These are phyloP conservation scores for Golubevia sp. DNA, from an alignment of 1,284 basidiomycete species.

Conservation along the genomic window DNA sequence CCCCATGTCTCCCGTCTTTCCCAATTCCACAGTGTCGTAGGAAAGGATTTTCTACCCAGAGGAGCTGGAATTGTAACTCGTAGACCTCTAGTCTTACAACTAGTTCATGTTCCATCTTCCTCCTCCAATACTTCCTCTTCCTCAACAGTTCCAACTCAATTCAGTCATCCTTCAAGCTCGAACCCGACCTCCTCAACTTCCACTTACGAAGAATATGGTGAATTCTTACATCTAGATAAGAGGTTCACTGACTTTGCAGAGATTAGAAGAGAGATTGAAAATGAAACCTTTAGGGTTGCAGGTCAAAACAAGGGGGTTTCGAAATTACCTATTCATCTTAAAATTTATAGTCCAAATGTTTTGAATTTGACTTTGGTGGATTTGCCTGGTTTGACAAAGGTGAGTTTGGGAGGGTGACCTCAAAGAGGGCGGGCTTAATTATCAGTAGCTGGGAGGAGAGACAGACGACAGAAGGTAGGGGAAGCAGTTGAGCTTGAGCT, in stretches of 20 bases:
- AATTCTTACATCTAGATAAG: slow-evolving; percentile 95
- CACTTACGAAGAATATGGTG: slow-evolving; percentile 71
- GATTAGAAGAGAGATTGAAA: slow-evolving; percentile 94
- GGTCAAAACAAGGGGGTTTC: slow-evolving; percentile 99
- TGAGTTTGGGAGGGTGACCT: slow-evolving; percentile 44
- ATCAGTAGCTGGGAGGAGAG: too few relatives aligned
- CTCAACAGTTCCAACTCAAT: slow-evolving; percentile 2
- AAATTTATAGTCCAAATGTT: slow-evolving; percentile 93
- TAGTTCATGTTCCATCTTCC: slow-evolving; percentile 73
- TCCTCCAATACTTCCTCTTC: slow-evolving; percentile 64
- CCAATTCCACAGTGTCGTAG: slow-evolving; percentile 72
- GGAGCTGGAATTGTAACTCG: slow-evolving; percentile 93
- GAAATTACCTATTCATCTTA: slow-evolving; percentile 88
- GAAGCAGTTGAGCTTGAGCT: too few relatives aligned
- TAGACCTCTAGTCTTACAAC: slow-evolving; percentile 89
- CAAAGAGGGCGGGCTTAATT: too few relatives aligned
- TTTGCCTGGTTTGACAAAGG: slow-evolving; percentile 93
- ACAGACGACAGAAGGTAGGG: too few relatives aligned
- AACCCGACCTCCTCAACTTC: slow-evolving; percentile 65
- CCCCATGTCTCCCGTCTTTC: neutral
- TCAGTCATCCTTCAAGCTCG: slow-evolving; percentile 19
- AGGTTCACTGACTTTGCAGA: slow-evolving; percentile 93
- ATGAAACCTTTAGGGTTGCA: slow-evolving; percentile 95
- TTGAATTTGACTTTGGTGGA: slow-evolving; percentile 94
- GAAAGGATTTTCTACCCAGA: slow-evolving; percentile 85